Percentiles rank a stretch among this genome's conserved stretches.
Evolutionary conservation across 305 asterid species (phyloP).

Genomic region (Fraxinus sp.): DNA sequence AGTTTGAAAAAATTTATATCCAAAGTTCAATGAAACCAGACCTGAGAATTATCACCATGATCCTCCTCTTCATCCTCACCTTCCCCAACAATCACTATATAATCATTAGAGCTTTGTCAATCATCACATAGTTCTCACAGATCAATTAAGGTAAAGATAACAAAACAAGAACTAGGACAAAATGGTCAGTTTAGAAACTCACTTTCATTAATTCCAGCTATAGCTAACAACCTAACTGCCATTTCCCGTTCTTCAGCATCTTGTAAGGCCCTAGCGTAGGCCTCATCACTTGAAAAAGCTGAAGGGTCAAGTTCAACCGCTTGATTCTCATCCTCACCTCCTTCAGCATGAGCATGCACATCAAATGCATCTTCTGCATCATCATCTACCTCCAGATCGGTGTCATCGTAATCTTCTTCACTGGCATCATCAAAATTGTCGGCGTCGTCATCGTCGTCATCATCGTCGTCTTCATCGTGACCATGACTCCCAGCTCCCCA

Average conservation of each 20-base stretch:
- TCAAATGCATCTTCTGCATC: constrained; percentile 65
- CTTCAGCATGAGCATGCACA: constrained; percentile 56
- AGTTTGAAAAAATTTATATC: not conserved
- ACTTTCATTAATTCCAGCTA: constrained; percentile 77
- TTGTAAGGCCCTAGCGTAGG: constrained; percentile 93
- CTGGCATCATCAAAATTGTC: constrained; percentile 52
- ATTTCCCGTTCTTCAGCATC: constrained; percentile 86
- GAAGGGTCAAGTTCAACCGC: constrained; percentile 74
- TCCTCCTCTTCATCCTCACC: constrained; percentile 38
- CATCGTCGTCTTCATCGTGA: constrained; percentile 47
- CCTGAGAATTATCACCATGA: constrained; percentile 65
- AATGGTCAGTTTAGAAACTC: constrained; percentile 20
- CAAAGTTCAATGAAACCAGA: constrained; percentile 25
- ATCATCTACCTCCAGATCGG: constrained; percentile 52
- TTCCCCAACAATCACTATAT: constrained; percentile 51
- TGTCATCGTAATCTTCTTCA: constrained; percentile 63
- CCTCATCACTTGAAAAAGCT: constrained; percentile 86
- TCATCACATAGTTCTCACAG: constrained; percentile 16
- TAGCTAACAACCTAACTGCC: constrained; percentile 83
- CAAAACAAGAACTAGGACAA: constrained; percentile 6
- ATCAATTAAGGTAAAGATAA: not conserved
- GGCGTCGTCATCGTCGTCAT: constrained; percentile 36
- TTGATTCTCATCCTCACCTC: constrained; percentile 48
- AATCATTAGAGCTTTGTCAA: constrained; percentile 27
- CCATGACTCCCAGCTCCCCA: constrained; percentile 67